These are phyloP conservation scores for Oehlia diaphana DNA, from an alignment of 192 early-diverging fungal genomes.

Conservation along the genomic window DNA sequence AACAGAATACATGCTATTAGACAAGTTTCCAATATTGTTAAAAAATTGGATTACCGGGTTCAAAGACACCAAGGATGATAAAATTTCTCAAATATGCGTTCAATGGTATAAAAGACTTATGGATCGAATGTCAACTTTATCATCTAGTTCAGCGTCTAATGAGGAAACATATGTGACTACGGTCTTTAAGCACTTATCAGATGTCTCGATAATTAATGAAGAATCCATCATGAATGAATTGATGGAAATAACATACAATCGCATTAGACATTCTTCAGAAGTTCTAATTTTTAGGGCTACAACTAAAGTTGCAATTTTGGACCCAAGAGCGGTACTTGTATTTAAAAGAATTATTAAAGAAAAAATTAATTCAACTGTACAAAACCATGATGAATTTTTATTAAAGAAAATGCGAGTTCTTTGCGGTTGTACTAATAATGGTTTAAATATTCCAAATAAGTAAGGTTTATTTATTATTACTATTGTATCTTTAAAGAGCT, in stretches of 20 bases:
- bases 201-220: not conserved
- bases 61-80: not conserved
- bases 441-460: not conserved
- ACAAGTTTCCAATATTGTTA: not conserved
- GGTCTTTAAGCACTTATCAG: not conserved
- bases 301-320: not conserved
- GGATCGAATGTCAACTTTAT: not conserved
- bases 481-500: not conserved
- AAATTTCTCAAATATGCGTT: not conserved
- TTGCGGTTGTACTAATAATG: not conserved
- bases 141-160: not conserved
- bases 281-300: not conserved
- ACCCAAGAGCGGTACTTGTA: not conserved
- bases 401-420: not conserved
- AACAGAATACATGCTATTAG: not conserved
- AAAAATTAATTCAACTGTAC: not conserved
- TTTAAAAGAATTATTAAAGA: not conserved
- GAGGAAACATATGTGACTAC: not conserved
- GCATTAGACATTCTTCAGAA: not conserved
- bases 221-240: not conserved
- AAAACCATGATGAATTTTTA: not conserved
- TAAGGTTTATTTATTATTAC: not conserved
- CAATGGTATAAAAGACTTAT: not conserved
- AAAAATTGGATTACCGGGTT: not conserved
- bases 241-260: not conserved